Evolutionary conservation across 2,329 filamentous ascomycete species (phyloP).

Genomic region (Westerdykella ornata): DNA sequence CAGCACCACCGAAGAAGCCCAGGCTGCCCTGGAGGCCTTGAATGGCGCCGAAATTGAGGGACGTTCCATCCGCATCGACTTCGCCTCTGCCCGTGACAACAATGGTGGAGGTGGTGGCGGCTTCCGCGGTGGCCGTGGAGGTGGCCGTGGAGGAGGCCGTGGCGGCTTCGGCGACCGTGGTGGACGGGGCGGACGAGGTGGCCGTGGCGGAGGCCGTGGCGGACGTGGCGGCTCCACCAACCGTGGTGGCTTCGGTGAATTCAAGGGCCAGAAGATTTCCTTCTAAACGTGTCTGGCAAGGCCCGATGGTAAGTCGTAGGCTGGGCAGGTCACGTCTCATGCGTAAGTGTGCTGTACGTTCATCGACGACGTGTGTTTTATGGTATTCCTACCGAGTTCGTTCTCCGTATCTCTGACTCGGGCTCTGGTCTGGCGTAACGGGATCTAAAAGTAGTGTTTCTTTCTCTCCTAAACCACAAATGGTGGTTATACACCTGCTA

Average conservation of each 20-base stretch:
- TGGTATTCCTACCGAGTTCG: not conserved
- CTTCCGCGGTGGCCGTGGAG: constrained; percentile 31
- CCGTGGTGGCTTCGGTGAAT: constrained; percentile 56
- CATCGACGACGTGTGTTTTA: too few species aligned
- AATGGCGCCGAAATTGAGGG: constrained; percentile 66
- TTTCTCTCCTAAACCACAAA: not conserved
- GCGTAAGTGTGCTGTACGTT: too few species aligned
- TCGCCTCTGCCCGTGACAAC: constrained; percentile 58
- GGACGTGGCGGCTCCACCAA: constrained; percentile 43
- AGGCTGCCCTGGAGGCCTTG: constrained; percentile 62
- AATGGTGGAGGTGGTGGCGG: constrained; percentile 46
- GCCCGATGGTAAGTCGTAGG: not conserved
- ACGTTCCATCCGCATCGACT: constrained; percentile 78
- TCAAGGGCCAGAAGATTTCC: constrained; percentile 73
- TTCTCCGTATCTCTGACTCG: not conserved
- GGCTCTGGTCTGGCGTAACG: constrained; percentile 3
- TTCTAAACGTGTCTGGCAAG: constrained; percentile 42
- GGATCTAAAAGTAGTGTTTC: constrained; percentile 4
- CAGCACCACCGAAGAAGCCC: constrained; percentile 73
- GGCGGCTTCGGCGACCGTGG: constrained; percentile 48
- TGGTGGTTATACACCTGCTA: too few species aligned
- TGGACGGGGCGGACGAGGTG: constrained; percentile 43
- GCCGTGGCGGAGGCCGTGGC: constrained; percentile 47
- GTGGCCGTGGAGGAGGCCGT: constrained; percentile 43
- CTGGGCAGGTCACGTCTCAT: not conserved